Evolutionary conservation across 2,329 filamentous ascomycete genomes (phyloP), one percentile per base, ranked within the genome.

Genomic region (Diatrype stigma): DNA sequence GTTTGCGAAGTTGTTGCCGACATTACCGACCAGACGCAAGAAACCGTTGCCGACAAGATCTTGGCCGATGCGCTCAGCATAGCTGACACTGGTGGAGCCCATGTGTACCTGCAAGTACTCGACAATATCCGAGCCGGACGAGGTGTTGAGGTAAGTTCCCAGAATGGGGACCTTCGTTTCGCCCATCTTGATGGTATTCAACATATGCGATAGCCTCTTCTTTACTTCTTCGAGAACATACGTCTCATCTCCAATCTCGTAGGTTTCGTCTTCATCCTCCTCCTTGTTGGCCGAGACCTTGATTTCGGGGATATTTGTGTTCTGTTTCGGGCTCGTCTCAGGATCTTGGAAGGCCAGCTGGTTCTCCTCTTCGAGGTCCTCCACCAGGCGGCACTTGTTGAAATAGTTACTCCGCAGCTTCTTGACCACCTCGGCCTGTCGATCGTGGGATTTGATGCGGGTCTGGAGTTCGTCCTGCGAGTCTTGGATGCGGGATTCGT

Each of bases 351-450:
- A 99, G 37, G 92, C 94, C 50, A 99, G 81, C 73, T 99, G 97
- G 70, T 96, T 96, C 76, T 99, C 95, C 72, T 99, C 94, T 69
- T 99, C 94, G 54, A 97, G 75, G 67, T 99, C 94, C 68, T 99
- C 95, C 6, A 97, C 87, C 55, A 96, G 77, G 46, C 95, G 87
- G 69, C 94, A 99, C 73, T 97, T 99, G 78, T 97, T 99, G 80
- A 97, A 97, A 73, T 99, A 99, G 62, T 90, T 89, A 70, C 89
- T 96, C 57, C 94, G 85, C 61, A 96, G 82, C 73, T 97, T 97
- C 78, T 91, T 90, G 55, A 96, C 90, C 19, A 81, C 71, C 56
- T 99, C 94, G 52, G 88, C 87, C 70, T 99, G 95, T 60, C 89
- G 89, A 67, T 96, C 90, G 70, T 97, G 91, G 55, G 89, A 82